Conservation (phyloP, 768 basidiomycete genomes). For the Lyophyllum semitale region DNA sequence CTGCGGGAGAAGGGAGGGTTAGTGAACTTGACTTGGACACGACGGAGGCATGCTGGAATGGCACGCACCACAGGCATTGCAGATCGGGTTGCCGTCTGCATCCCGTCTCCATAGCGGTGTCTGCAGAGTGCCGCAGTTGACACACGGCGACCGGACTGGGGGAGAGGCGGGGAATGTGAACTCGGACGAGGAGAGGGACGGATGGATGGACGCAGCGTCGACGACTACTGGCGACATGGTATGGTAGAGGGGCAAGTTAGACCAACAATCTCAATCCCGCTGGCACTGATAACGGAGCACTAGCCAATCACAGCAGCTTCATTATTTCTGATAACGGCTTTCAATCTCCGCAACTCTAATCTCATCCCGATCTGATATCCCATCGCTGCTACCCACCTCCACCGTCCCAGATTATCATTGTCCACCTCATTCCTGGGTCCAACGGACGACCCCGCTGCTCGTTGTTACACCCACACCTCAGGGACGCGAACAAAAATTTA, state of each 20-base stretch:
- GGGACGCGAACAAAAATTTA: no score
- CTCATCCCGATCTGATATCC: constrained; percentile 2
- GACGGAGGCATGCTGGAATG: not conserved
- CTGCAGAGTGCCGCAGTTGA: constrained; percentile 75
- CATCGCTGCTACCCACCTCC: constrained; percentile 1
- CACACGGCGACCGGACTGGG: constrained; percentile 49
- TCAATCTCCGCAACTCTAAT: constrained; percentile 15
- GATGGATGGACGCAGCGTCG: constrained; percentile 21
- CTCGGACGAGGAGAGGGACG: constrained; percentile 8
- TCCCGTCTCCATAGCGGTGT: constrained; percentile 88
- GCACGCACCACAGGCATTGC: constrained; percentile 89
- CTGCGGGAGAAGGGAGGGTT: constrained; percentile 36
- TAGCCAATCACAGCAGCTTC: constrained; percentile 33
- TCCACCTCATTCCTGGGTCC: not conserved
- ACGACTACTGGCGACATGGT: constrained; percentile 21
- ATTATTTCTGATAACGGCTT: constrained; percentile 28
- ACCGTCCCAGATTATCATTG: not conserved
- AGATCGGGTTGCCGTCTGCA: constrained; percentile 78
- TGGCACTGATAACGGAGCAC: constrained; percentile 26
- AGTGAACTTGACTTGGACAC: no score
- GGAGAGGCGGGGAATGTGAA: constrained; percentile 17
- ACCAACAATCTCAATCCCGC: constrained; percentile 21
- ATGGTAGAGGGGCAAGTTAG: constrained; percentile 6
- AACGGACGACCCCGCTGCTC: no score
- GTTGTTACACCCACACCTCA: no score